These are phyloP conservation scores for Blastomyces parvus DNA, from an alignment of 2,329 filamentous ascomycete genomes.

Conservation along the genomic window DNA sequence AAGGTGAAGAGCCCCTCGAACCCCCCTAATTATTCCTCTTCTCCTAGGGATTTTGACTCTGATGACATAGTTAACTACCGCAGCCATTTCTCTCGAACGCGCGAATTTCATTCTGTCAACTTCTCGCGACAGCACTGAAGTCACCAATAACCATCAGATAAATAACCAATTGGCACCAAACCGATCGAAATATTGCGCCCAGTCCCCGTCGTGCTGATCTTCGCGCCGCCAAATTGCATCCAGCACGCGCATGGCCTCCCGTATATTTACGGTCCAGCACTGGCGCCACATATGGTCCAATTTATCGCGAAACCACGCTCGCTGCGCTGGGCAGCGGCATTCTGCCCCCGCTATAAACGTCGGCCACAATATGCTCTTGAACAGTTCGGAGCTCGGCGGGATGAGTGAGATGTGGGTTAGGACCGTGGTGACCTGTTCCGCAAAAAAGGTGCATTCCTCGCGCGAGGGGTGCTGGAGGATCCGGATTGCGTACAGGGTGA, in stretches of 20 bases:
- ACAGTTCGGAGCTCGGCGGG: conserved; percentile 28
- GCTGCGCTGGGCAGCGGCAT: conserved; percentile 26
- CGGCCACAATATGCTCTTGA: conserved; percentile 38
- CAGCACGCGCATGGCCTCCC: conserved; percentile 33
- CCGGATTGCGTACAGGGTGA: conserved; percentile 34
- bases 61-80: too few relatives aligned
- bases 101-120: not conserved
- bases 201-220: conserved; percentile 27
- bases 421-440: conserved; percentile 27
- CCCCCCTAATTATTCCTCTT: too few relatives aligned
- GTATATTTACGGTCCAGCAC: conserved; percentile 31
- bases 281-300: conserved; percentile 28
- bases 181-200: conserved; percentile 33
- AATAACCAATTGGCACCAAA: conserved; percentile 35
- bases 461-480: conserved; percentile 27
- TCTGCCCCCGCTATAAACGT: conserved; percentile 38
- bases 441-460: conserved; percentile 18
- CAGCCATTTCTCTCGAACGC: not conserved
- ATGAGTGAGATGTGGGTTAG: conserved; percentile 31
- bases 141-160: conserved; percentile 21
- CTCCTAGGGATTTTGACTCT: too few relatives aligned
- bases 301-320: conserved; percentile 26
- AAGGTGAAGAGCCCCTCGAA: too few relatives aligned
- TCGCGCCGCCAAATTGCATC: conserved; percentile 34
- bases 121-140: not conserved